A percentile compares a stretch with the other conserved stretches of the same genome.
phyloP scores from a whole-genome alignment of 129 eudicot genomes.

The Flaveria trinervia region DNA sequence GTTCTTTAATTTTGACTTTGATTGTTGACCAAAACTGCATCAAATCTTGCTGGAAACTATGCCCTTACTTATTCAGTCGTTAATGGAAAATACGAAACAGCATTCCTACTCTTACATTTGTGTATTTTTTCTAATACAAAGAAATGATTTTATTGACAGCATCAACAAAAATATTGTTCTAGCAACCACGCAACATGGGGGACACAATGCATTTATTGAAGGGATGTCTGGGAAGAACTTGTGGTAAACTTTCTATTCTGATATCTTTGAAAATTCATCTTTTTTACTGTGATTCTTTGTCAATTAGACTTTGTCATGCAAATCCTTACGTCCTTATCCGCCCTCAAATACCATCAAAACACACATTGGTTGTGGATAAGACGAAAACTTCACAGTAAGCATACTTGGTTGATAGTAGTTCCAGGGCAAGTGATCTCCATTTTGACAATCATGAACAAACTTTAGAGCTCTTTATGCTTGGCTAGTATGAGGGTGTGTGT shows the following conservation, averaged over 20 bases:
- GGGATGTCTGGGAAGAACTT: slow-evolving; percentile 67
- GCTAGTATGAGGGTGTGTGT: no score
- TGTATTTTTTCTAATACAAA: neutral
- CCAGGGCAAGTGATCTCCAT: no score
- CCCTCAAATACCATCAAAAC: no score
- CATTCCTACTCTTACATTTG: neutral
- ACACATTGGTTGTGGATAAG: no score
- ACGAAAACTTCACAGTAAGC: no score
- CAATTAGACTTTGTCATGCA: neutral
- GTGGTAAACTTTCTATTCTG: slow-evolving; percentile 44
- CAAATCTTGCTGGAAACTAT: neutral
- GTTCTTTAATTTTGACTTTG: neutral
- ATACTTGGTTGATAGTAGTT: no score
- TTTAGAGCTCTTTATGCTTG: no score
- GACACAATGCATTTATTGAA: slow-evolving; percentile 80
- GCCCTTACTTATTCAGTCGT: neutral
- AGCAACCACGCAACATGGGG: slow-evolving; percentile 85
- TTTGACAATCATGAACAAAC: no score
- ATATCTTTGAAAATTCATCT: neutral
- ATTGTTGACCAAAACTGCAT: neutral
- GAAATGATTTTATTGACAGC: slow-evolving; percentile 34
- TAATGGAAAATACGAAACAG: neutral
- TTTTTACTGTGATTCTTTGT: neutral
- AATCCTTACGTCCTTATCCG: no score
- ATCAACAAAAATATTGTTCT: slow-evolving; percentile 64